These are phyloP conservation scores for Globisporangium orthogonon DNA, from an alignment of 352 stramenopile species.

Conservation along the genomic window DNA sequence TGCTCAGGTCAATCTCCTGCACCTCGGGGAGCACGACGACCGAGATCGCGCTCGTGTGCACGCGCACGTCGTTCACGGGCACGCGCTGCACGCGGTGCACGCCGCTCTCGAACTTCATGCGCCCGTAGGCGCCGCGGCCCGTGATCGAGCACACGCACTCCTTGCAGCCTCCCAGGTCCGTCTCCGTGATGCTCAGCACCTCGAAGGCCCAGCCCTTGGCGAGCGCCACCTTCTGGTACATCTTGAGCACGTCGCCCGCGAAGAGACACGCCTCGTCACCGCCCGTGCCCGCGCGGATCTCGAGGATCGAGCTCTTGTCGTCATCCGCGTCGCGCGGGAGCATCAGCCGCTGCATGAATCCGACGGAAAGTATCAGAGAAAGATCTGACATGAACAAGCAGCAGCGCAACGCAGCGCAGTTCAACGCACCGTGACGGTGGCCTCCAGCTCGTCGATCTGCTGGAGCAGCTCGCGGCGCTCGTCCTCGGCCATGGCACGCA, in stretches of 20 bases:
- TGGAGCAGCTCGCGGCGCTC: slow-evolving; percentile 59
- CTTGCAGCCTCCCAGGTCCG: slow-evolving; percentile 80
- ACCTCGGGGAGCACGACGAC: slow-evolving; percentile 94
- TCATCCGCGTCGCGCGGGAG: slow-evolving; percentile 85
- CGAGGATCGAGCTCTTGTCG: slow-evolving; percentile 95
- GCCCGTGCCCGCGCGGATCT: slow-evolving; percentile 95
- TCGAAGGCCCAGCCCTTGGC: slow-evolving; percentile 89
- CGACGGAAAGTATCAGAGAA: no score
- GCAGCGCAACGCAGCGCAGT: not conserved
- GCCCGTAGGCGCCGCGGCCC: slow-evolving; percentile 89
- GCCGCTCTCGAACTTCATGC: slow-evolving; percentile 97
- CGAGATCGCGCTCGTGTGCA: slow-evolving; percentile 98
- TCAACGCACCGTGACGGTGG: slow-evolving; percentile 45
- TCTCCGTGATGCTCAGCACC: slow-evolving; percentile 81
- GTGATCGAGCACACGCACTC: slow-evolving; percentile 70
- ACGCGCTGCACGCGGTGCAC: slow-evolving; percentile 98
- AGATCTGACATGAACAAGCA: not conserved
- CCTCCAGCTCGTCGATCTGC: slow-evolving; percentile 47
- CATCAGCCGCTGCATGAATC: slow-evolving; percentile 43
- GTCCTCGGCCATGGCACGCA: slow-evolving; percentile 69
- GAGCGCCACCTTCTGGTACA: slow-evolving; percentile 89
- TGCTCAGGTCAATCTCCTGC: slow-evolving; percentile 80
- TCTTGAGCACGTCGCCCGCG: slow-evolving; percentile 89
- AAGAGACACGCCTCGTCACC: slow-evolving; percentile 97
- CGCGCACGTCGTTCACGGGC: slow-evolving; percentile 93